These are phyloP conservation scores for Hymenotorrendiella dingleyae DNA, from an alignment of 2,329 filamentous ascomycete genomes.

Conservation along the genomic window DNA sequence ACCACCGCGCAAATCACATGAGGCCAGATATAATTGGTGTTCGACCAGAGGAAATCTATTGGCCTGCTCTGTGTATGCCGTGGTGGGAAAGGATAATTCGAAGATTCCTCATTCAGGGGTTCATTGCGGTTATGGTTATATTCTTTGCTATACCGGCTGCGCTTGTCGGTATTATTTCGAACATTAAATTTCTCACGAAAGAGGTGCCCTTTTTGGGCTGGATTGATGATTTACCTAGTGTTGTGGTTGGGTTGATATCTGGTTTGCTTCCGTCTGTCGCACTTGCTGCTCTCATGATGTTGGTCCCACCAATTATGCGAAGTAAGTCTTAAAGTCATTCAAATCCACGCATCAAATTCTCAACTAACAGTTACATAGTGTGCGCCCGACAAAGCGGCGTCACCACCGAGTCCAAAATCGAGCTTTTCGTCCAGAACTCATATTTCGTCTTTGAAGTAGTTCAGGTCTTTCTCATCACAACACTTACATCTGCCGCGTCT, in stretches of 20 bases:
- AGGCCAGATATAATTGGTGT: slow-evolving; percentile 58
- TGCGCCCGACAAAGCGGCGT: slow-evolving; percentile 55
- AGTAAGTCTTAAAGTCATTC: slow-evolving; percentile 33
- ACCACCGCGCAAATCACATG: slow-evolving; percentile 59
- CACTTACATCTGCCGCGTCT: slow-evolving; percentile 55
- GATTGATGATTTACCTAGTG: slow-evolving; percentile 48
- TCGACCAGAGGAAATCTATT: slow-evolving; percentile 56
- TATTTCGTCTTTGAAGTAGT: slow-evolving; percentile 60
- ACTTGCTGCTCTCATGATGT: slow-evolving; percentile 53
- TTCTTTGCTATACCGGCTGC: slow-evolving; percentile 68
- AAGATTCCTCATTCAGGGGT: slow-evolving; percentile 42
- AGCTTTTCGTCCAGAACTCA: slow-evolving; percentile 56
- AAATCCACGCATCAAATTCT: slow-evolving; percentile 10
- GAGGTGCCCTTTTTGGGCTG: slow-evolving; percentile 50
- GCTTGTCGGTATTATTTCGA: slow-evolving; percentile 57
- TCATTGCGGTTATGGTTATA: slow-evolving; percentile 52
- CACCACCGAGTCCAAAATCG: slow-evolving; percentile 52
- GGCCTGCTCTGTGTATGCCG: slow-evolving; percentile 58
- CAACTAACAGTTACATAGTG: slow-evolving; percentile 34
- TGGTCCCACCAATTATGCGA: slow-evolving; percentile 55
- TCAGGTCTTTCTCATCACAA: slow-evolving; percentile 64
- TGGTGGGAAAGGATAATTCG: slow-evolving; percentile 57
- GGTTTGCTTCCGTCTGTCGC: slow-evolving; percentile 56
- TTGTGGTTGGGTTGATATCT: slow-evolving; percentile 54
- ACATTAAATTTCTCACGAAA: slow-evolving; percentile 49